Evolutionary conservation across 306 rosid genomes (phyloP).

Genomic region (Fragaria ananassa): DNA sequence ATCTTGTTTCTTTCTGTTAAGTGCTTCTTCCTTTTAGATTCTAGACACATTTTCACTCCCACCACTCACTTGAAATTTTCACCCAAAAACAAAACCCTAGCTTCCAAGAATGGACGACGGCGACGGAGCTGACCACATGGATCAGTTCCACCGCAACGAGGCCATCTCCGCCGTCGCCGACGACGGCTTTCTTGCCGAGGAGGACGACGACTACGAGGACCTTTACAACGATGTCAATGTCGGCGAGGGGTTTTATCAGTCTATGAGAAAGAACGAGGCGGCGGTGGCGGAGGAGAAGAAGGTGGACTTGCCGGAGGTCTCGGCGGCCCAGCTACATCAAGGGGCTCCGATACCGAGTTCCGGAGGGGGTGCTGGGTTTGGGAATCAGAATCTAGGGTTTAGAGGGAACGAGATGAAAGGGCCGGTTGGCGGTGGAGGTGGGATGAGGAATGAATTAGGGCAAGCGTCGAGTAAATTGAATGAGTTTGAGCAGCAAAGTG

Average conservation of each 20-base stretch:
- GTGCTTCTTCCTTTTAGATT: neutral
- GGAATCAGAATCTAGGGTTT: conserved; percentile 62
- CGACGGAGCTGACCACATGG: conserved; percentile 73
- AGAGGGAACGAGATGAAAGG: conserved; percentile 59
- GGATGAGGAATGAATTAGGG: conserved; percentile 82
- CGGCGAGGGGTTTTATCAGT: conserved; percentile 89
- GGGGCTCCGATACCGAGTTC: conserved; percentile 51
- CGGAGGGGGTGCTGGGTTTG: conserved; percentile 45
- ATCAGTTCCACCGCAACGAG: conserved; percentile 92
- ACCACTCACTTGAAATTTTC: neutral
- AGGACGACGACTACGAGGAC: conserved; percentile 93
- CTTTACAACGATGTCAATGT: conserved; percentile 94
- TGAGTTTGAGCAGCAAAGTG: conserved; percentile 60
- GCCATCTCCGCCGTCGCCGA: conserved; percentile 99
- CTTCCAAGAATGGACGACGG: conserved; percentile 54
- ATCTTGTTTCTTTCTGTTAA: neutral
- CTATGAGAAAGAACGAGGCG: conserved; percentile 67
- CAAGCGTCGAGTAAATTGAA: conserved; percentile 47
- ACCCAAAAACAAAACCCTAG: neutral
- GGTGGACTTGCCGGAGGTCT: conserved; percentile 23
- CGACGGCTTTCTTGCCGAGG: conserved; percentile 76
- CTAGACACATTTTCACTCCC: neutral
- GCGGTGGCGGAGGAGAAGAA: conserved; percentile 43
- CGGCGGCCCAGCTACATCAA: conserved; percentile 21
- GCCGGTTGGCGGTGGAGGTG: conserved; percentile 42